These are phyloP conservation scores for Colletotrichum magnum DNA, from an alignment of 2,329 filamentous ascomycete species.

Conservation along the genomic window DNA sequence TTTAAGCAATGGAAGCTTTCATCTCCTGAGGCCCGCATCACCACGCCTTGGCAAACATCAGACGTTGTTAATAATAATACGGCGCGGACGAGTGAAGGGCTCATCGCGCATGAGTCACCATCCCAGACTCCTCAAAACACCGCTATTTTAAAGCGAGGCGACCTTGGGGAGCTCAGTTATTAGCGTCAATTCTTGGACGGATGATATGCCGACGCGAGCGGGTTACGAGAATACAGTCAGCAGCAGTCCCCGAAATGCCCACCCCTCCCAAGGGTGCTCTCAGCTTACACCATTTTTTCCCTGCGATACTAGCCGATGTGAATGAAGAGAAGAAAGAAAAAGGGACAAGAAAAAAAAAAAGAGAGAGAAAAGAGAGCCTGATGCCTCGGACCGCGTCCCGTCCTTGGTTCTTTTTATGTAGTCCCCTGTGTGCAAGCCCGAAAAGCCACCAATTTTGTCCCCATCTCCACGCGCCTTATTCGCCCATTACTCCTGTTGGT, in stretches of 20 bases:
- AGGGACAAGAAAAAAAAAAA: too few relatives aligned
- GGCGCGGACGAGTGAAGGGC: too few relatives aligned
- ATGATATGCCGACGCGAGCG: constrained; percentile 4
- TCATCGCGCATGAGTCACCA: constrained; percentile 4
- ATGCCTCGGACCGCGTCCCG: background rate
- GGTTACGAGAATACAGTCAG: constrained; percentile 8
- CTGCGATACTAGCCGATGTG: constrained; percentile 5
- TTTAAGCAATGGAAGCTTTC: too few relatives aligned
- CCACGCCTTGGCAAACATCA: too few relatives aligned
- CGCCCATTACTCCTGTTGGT: constrained; percentile 32
- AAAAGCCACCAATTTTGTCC: constrained; percentile 29
- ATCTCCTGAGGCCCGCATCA: too few relatives aligned
- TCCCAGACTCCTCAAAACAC: constrained; percentile 11
- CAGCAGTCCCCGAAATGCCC: constrained; percentile 2
- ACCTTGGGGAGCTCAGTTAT: background rate
- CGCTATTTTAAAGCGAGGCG: background rate
- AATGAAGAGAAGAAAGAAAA: constrained; percentile 3
- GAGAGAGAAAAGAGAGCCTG: too few relatives aligned
- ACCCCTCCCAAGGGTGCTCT: background rate
- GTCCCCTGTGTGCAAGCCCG: constrained; percentile 5
- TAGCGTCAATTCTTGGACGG: constrained; percentile 12
- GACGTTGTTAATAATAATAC: too few relatives aligned
- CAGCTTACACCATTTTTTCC: constrained; percentile 21
- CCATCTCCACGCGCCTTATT: constrained; percentile 28
- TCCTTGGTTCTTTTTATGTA: constrained; percentile 19